A percentile compares a stretch with the other conserved stretches of the same genome.
phyloP scores from a whole-genome alignment of 495 filamentous ascomycete genomes.

The Trichocladium antarcticum region DNA sequence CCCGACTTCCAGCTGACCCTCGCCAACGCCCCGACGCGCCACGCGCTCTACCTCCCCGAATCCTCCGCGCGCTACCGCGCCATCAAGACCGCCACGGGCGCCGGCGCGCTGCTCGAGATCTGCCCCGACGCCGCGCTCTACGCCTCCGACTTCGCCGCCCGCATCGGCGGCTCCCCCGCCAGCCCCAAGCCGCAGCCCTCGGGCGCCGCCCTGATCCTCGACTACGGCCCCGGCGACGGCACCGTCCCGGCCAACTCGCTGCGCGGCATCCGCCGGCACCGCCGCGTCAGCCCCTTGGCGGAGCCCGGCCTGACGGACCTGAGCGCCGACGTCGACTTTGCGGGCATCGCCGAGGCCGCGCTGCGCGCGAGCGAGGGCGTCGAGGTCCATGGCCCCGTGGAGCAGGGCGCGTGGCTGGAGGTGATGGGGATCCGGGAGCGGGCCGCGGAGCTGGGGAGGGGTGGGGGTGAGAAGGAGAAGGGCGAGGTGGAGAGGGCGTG shows the following conservation, averaged over 20 bases:
- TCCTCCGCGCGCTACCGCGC: conserved; percentile 70
- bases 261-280: conserved; percentile 71
- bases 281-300: conserved; percentile 61
- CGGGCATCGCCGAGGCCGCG: conserved; percentile 70
- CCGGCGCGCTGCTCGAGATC: conserved; percentile 68
- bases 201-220: conserved; percentile 82
- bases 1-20: conserved; percentile 79
- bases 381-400: conserved; percentile 86
- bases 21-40: conserved; percentile 60
- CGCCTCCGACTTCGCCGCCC: conserved; percentile 63
- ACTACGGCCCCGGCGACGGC: conserved; percentile 67
- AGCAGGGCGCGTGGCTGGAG: conserved; percentile 69
- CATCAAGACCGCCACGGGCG: conserved; percentile 48
- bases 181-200: conserved; percentile 51
- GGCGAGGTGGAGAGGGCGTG: conserved; percentile 57
- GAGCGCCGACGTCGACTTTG: conserved; percentile 85
- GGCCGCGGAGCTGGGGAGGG: conserved; percentile 50
- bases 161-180: conserved; percentile 59
- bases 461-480: conserved; percentile 46
- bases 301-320: conserved; percentile 74
- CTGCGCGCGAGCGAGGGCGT: conserved; percentile 60
- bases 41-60: conserved; percentile 73
- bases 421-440: conserved; percentile 73
- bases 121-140: conserved; percentile 75
- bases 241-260: conserved; percentile 78